Evolutionary conservation across 768 basidiomycete species (phyloP), one percentile per base, ranked within the genome.

Genomic region (Cyclocybe aegerita): DNA sequence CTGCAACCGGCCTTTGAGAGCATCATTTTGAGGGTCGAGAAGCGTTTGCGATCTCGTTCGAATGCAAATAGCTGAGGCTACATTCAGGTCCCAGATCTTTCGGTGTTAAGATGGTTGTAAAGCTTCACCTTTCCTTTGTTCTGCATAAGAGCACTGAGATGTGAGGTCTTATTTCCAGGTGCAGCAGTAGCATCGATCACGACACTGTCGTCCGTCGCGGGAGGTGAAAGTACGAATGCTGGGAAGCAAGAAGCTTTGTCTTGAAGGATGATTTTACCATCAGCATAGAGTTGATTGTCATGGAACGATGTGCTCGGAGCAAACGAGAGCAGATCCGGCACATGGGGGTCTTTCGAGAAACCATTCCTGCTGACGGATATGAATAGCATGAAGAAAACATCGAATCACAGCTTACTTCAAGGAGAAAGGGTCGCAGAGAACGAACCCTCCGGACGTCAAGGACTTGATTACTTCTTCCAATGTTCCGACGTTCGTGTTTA

Each of bases 201-300:
- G 41, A 79, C 73, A 47, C 71, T 68, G 37, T 75, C 65, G 15
- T 81, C 74, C 14, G 62, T 65, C 1, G 74, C 69, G 9, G 86
- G 87, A 38, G 91, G 89, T 15, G 83, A 78, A n/a, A 99, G 82
- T 5, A 98, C 80, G 51, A 84, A 73, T 0, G 96, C 93, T 12
- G 97, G 93, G 66, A 99, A 93, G 69, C 97, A 99, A 49, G 93
- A 96, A 14, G 97, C 96, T 65, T 98, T 98, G 68, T 99, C 97
- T 68, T 99, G 97, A 5, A 98, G 72, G 53, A 99, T 95, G 32
- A 98, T 71, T 51, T 85, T 90, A 23, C 94, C 93, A 31, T 79
- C 71, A 56, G 74, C 75, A 69, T 94, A 97, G 15, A 84, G 77
- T 2, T 77, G 69, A 54, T 93, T 85, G 31, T 81, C 78, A n/a